Evolutionary conservation across 441 rosid genomes (phyloP).

Genomic region (Eutrema salsugineum): DNA sequence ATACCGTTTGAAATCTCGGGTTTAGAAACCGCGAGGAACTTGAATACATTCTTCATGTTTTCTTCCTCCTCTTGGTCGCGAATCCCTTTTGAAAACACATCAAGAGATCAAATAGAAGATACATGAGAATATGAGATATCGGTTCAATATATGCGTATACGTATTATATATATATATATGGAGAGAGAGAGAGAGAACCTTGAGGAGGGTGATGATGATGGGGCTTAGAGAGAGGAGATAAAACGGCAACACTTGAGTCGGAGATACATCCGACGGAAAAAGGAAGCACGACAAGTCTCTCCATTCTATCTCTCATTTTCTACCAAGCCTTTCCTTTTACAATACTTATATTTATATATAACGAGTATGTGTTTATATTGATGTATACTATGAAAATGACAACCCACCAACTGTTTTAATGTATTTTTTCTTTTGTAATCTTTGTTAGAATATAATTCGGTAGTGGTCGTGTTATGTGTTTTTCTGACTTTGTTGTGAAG

Average conservation of each 20-base stretch:
- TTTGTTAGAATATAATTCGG: slow-evolving; percentile 20
- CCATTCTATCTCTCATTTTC: slow-evolving; percentile 87
- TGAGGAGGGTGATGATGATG: slow-evolving; percentile 36
- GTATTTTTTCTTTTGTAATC: background rate
- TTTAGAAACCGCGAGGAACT: slow-evolving; percentile 43
- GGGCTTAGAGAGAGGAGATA: slow-evolving; percentile 38
- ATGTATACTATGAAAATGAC: background rate
- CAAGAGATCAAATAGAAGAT: background rate
- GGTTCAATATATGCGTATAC: background rate
- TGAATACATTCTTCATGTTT: slow-evolving; percentile 49
- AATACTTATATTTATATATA: slow-evolving; percentile 6
- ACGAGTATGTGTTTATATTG: background rate
- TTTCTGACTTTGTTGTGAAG: slow-evolving; percentile 27
- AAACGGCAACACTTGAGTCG: slow-evolving; percentile 74
- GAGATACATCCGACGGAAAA: slow-evolving; percentile 90
- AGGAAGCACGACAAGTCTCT: slow-evolving; percentile 86
- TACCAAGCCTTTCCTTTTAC: slow-evolving; percentile 28
- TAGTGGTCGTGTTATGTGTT: slow-evolving; percentile 24
- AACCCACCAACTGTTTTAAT: slow-evolving; percentile 8
- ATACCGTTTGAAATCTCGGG: slow-evolving; percentile 70
- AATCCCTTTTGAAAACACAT: slow-evolving; percentile 33
- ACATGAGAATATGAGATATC: slow-evolving; percentile 6
- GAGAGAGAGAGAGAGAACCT: slow-evolving; percentile 36
- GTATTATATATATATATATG: background rate
- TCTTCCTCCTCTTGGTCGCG: slow-evolving; percentile 55